These are phyloP conservation scores for Talaromyces rugulosus DNA, from an alignment of 2,329 filamentous ascomycete genomes.

Conservation along the genomic window DNA sequence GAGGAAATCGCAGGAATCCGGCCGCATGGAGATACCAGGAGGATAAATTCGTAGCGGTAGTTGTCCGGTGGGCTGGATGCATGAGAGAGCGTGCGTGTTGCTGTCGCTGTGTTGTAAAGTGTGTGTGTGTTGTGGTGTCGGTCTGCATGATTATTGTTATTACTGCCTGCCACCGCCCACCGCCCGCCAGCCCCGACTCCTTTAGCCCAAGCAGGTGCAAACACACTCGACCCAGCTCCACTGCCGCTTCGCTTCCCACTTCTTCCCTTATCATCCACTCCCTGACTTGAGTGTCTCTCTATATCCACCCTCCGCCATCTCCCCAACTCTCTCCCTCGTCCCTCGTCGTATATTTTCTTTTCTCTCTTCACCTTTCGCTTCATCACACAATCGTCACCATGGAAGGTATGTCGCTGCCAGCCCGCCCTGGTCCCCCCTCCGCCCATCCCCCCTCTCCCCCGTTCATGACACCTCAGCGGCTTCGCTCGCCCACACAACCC, in stretches of 20 bases:
- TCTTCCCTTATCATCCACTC: conserved; percentile 13
- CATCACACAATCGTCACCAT: conserved; percentile 45
- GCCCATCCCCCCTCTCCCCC: conserved; percentile 13
- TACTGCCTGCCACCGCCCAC: neutral
- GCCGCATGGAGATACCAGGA: neutral
- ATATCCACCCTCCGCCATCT: conserved; percentile 14
- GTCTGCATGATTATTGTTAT: neutral
- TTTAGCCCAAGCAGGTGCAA: conserved; percentile 9
- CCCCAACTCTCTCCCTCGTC: conserved; percentile 8
- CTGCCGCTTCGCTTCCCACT: conserved; percentile 12
- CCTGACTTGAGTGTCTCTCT: conserved; percentile 5
- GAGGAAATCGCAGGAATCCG: neutral
- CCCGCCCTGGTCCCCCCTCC: neutral
- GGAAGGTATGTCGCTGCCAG: conserved; percentile 56
- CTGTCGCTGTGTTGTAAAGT: neutral
- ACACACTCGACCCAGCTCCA: conserved; percentile 11
- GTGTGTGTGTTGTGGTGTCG: neutral
- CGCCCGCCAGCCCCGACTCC: neutral
- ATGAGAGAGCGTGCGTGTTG: neutral
- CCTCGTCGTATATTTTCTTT: conserved; percentile 14
- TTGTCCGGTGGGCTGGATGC: neutral
- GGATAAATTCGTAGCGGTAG: neutral
- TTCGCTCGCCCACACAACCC: conserved; percentile 16
- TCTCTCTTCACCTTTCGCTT: conserved; percentile 19
- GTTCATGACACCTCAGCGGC: conserved; percentile 28